Conservation (phyloP, 176 grass and related monocot species). For the Cymbopogon citratus region DNA sequence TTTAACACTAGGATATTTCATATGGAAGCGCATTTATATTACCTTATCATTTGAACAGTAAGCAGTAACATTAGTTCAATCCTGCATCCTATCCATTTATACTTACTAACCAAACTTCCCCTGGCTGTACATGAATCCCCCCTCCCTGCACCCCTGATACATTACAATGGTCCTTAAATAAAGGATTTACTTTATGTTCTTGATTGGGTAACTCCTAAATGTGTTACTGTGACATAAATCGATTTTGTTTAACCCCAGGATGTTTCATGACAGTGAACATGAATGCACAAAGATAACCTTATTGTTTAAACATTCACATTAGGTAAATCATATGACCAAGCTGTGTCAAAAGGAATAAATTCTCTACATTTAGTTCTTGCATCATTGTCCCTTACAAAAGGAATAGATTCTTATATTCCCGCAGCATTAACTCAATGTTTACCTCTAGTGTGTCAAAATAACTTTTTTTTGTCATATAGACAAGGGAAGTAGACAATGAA, state of each 20-base stretch:
- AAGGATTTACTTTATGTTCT: no score
- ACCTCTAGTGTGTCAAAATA: slow-evolving; percentile 7
- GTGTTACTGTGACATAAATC: no score
- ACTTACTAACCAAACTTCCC: neutral
- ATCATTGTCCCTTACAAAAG: neutral
- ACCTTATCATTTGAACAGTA: slow-evolving; percentile 1
- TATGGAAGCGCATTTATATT: neutral
- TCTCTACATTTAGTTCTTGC: neutral
- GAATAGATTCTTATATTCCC: neutral
- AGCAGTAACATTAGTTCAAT: slow-evolving; percentile 7
- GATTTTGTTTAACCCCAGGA: no score
- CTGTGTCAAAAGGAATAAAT: neutral
- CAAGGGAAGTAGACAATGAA: neutral
- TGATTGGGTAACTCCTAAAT: no score
- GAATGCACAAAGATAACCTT: no score
- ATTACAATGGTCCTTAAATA: no score
- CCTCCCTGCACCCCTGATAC: no score
- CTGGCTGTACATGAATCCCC: neutral
- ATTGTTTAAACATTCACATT: neutral
- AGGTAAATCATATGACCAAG: neutral
- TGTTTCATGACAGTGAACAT: no score
- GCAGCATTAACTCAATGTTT: neutral
- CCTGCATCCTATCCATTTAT: neutral
- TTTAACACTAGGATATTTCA: neutral
- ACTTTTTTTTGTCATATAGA: neutral